Evolutionary conservation across 2,329 filamentous ascomycete species (phyloP).

Genomic region (Paecilomyces fulvus): DNA sequence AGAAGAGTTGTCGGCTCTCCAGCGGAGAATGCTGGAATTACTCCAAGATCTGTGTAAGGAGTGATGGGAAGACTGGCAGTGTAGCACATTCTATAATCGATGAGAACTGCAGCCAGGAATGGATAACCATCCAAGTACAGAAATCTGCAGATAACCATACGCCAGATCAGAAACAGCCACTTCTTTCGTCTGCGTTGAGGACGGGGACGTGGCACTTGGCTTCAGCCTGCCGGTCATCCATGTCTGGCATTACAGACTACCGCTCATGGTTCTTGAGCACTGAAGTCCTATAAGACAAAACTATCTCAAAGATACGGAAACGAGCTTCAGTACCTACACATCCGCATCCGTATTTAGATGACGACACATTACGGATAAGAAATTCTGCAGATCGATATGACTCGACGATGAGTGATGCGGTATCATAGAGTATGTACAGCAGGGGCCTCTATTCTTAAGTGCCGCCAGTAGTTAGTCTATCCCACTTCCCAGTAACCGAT

Average conservation of each 20-base stretch:
- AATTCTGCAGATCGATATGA: not conserved
- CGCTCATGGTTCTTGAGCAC: not conserved
- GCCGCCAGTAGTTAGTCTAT: slow-evolving; percentile 10
- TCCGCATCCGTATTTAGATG: not conserved
- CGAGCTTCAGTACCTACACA: not conserved
- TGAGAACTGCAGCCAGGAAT: not conserved
- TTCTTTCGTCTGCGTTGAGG: not conserved
- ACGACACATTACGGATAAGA: not conserved
- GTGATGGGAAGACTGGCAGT: slow-evolving; percentile 8
- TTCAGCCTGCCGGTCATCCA: not conserved
- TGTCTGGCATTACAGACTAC: not conserved
- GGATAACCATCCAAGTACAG: not conserved
- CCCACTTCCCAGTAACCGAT: slow-evolving; percentile 9
- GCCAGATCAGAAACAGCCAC: not conserved
- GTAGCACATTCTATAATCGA: not conserved
- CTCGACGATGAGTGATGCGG: slow-evolving; percentile 1
- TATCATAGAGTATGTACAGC: slow-evolving; percentile 15
- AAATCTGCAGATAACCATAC: not conserved
- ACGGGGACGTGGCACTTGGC: no score
- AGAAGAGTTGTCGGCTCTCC: slow-evolving; percentile 36
- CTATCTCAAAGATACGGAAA: not conserved
- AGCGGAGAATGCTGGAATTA: slow-evolving; percentile 41
- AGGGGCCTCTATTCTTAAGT: slow-evolving; percentile 8
- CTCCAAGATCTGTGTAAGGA: slow-evolving; percentile 44
- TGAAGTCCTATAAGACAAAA: not conserved